Conservation (phyloP, 108 stramenopile species). For the Conticribra weissflogii region DNA sequence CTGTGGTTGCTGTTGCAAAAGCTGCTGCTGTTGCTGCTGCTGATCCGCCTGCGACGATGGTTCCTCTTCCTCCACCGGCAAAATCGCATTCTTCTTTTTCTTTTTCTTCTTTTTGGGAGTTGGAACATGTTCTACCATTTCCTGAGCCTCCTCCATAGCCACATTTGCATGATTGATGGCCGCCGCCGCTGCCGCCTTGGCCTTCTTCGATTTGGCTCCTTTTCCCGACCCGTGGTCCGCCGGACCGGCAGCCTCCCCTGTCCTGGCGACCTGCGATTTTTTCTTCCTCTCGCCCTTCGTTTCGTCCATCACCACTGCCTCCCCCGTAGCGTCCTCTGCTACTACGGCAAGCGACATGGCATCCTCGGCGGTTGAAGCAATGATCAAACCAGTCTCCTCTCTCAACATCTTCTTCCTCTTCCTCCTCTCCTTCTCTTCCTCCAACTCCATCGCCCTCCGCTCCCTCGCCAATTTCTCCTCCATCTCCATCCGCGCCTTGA, state of each 20-base stretch:
- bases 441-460: slow-evolving; percentile 8
- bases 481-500: slow-evolving; percentile 72
- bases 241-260: neutral
- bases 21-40: slow-evolving; percentile 30
- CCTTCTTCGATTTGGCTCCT: too few species aligned
- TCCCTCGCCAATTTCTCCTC: slow-evolving; percentile 20
- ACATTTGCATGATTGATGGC: slow-evolving; percentile 8
- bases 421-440: slow-evolving; percentile 19
- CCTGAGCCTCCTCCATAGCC: slow-evolving; percentile 12
- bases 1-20: slow-evolving; percentile 15
- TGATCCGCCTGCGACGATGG: slow-evolving; percentile 1
- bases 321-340: too few species aligned
- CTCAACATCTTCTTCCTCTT: slow-evolving; percentile 2
- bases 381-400: slow-evolving; percentile 4
- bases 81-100: slow-evolving; percentile 49
- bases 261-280: slow-evolving; percentile 37
- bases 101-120: slow-evolving; percentile 49
- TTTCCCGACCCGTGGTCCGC: neutral
- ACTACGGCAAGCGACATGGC: too few species aligned
- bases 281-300: slow-evolving; percentile 23
- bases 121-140: slow-evolving; percentile 12
- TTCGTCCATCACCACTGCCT: neutral
- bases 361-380: neutral
- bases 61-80: slow-evolving; percentile 45
- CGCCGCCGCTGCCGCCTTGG: neutral